Base-by-base conservation (phyloP, 208 protist genomes). In the Crithidia brevicula region DNA sequence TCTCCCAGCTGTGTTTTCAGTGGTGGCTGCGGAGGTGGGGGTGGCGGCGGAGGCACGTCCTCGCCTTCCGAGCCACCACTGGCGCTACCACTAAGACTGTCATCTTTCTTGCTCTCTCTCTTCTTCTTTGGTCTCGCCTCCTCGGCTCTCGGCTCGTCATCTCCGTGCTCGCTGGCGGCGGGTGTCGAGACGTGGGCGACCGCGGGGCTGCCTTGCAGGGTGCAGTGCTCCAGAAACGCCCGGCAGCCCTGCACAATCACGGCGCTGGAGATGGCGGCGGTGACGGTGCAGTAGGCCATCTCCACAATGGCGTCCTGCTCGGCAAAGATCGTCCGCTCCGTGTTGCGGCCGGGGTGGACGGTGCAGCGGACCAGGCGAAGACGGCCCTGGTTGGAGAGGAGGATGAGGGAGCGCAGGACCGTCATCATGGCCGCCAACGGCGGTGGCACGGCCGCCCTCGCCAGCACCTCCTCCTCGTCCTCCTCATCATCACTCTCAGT, bases 241-340 rank as follows among this genome's bases (percentile, higher is more conserved):
- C 79, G 80, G 47, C 88, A 91, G 27, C 88, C 82, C 62, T 90
- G 85, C 16, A 94, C 70, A 45, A 70, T 83, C 8, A 94, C 77
- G 36, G 68, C 85, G 47, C 79, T 86, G 11, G 58, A 72, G 58
- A 64, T 71, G 40, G 85, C 85, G 34, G 85, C 67, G 13, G 81
- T 69, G 47, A 94, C 66, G 34, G 42, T 68, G 74, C 70, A 85
- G 53, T 90, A 49, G 8, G 67, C 49, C 52, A 90, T 72, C 56
- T 92, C 76, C 0, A 94, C 77, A 7, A 65, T 69, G 5, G 83
- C 85, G 75, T 91, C 79, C 28, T 90, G 80, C 60, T 94, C 88
- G 0, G 85, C 85, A 65, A 89, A 85, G 54, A 94, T 81, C 51
- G 77, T 81, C 38, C 79, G 79, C 51, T 94, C 85, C 0, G 72